A percentile compares a stretch with the other conserved stretches of the same genome.
These are phyloP conservation scores for Zelonia costaricensis DNA, from an alignment of 208 protist species.

Conservation along the genomic window DNA sequence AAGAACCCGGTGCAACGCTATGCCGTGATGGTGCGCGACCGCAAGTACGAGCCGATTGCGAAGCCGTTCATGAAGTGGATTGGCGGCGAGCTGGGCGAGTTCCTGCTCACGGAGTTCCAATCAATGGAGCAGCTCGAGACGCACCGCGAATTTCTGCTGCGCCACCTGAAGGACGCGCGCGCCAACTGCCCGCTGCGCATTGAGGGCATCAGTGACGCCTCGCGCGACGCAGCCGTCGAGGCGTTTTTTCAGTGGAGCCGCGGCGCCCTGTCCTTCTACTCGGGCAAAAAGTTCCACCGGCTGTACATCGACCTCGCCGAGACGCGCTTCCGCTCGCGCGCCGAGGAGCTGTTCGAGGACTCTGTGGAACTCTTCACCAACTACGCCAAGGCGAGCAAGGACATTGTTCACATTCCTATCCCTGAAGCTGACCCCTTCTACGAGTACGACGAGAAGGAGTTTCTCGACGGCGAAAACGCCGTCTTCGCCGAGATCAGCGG, in stretches of 20 bases:
- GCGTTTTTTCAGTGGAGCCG: constrained; percentile 88
- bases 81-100: constrained; percentile 71
- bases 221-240: constrained; percentile 72
- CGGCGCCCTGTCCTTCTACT: constrained; percentile 79
- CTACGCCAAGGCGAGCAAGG: constrained; percentile 73
- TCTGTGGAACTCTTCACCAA: constrained; percentile 84
- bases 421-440: constrained; percentile 82
- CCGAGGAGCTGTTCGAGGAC: constrained; percentile 86
- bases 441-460: constrained; percentile 89
- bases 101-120: constrained; percentile 66
- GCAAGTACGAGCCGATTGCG: constrained; percentile 72
- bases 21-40: constrained; percentile 73
- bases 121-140: constrained; percentile 81
- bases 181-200: constrained; percentile 55
- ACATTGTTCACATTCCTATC: constrained; percentile 86
- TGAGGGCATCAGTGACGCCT: constrained; percentile 64
- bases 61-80: constrained; percentile 91
- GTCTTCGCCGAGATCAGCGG: constrained; percentile 78
- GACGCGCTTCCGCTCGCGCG: constrained; percentile 68
- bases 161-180: constrained; percentile 73
- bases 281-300: constrained; percentile 57
- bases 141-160: constrained; percentile 67
- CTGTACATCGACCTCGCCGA: constrained; percentile 82
- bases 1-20: constrained; percentile 90
- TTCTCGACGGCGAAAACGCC: constrained; percentile 86